phyloP scores from a whole-genome alignment of 2,329 filamentous ascomycete genomes.

The Ophiostoma quercus region DNA sequence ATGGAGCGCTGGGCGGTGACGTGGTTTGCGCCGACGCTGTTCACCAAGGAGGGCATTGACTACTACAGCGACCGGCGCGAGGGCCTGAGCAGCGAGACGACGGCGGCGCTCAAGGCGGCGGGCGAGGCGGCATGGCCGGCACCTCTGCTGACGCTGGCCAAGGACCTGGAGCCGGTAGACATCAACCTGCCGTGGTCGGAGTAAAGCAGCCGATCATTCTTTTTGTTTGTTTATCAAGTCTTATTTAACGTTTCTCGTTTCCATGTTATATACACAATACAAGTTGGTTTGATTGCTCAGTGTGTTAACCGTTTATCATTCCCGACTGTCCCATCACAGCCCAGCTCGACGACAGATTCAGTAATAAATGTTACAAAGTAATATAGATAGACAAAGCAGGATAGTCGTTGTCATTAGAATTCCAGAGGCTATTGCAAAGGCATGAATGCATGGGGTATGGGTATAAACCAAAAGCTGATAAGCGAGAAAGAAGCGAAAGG shows the following conservation, averaged over 20 bases:
- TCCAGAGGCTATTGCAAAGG: conserved; percentile 10
- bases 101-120: conserved; percentile 21
- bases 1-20: conserved; percentile 69
- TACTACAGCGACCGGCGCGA: conserved; percentile 62
- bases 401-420: conserved; percentile 4
- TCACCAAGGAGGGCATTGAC: conserved; percentile 77
- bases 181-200: conserved; percentile 49
- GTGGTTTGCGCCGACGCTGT: conserved; percentile 77
- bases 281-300: neutral
- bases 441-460: conserved; percentile 12
- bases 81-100: conserved; percentile 54
- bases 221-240: neutral
- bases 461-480: conserved; percentile 32
- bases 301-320: neutral
- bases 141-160: conserved; percentile 49
- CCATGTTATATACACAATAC: neutral
- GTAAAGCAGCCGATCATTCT: conserved; percentile 28
- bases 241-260: neutral
- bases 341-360: neutral
- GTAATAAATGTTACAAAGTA: neutral
- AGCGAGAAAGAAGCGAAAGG: conserved; percentile 25
- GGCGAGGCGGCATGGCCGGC: conserved; percentile 42
- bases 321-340: neutral
- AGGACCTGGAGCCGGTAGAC: conserved; percentile 48
- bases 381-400: neutral